Base-by-base conservation (phyloP, 768 basidiomycete species). In the Serendipita sp. region DNA sequence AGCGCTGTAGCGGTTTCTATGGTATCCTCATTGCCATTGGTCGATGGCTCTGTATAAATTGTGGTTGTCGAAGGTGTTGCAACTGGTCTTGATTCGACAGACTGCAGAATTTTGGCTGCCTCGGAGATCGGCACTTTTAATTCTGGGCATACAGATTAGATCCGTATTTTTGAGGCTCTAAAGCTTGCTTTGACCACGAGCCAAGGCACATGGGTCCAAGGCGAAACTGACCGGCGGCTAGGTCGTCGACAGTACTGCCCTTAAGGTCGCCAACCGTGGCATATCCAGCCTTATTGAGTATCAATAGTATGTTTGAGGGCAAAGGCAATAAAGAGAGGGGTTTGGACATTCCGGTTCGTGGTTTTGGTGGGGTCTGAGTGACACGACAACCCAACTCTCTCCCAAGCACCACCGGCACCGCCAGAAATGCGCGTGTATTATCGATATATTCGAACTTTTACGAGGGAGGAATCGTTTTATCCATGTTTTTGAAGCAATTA, bases 251-350 rank as follows among this genome's bases (percentile, higher is more conserved):
- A 30, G 56, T 60, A 36, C 30, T 28, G 18, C 16, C 8, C 10
- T 60, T 36, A 1, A 60, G 36, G 35, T 60, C 56, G 0, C 34
- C 34, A 23, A 60, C 56, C 0, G 56, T 60, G 8, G 28, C 1
- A 38, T 60, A 60, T 60, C 56, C 56, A n/a, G 56, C 56, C 8
- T 60, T 60, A n/a, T 28, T 60, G 4, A 60, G 36, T 38, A 60
- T 11, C 2, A 8, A 30, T 1, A 60, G 34, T 4, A n/a, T 34
- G 8, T 60, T 28, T 60, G 56, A n/a, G 16, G 28, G 1, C 10
- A 60, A 30, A 11, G 56, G 18, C 1, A 60, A 3, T 8, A 60
- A 32, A 23, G 56, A 60, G 35, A 60, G 56, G 4, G 3, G 56
- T n/a, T 60, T 60, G 10, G 56, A 32, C 56, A 60, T 60, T 13